A percentile compares a stretch with the other conserved stretches of the same genome.
These are phyloP conservation scores for Mercurialis annua DNA, from an alignment of 345 rosid species.

Conservation along the genomic window DNA sequence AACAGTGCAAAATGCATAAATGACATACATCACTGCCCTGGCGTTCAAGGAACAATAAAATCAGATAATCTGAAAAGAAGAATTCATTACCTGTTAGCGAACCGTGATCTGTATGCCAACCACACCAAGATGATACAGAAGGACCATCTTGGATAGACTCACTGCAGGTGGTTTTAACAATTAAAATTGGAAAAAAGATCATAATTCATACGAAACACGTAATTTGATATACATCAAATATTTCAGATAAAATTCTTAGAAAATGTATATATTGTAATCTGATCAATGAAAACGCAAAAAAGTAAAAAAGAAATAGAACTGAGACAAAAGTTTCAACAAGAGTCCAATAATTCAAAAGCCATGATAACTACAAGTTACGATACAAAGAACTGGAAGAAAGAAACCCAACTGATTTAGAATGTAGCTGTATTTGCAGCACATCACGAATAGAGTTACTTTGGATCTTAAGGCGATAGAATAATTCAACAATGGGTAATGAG, in stretches of 20 bases:
- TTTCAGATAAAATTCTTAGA: neutral
- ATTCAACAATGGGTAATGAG: neutral
- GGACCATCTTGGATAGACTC: constrained; percentile 39
- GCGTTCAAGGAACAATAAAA: constrained; percentile 11
- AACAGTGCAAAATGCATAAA: too few species aligned
- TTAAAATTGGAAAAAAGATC: constrained; percentile 15
- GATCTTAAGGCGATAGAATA: neutral
- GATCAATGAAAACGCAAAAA: neutral
- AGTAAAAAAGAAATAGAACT: neutral
- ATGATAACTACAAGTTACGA: neutral
- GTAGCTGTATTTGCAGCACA: neutral
- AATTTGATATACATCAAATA: neutral
- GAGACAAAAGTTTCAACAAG: neutral
- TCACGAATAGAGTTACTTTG: neutral
- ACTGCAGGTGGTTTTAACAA: constrained; percentile 37
- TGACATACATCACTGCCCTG: neutral
- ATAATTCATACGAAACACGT: neutral
- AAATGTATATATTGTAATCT: neutral
- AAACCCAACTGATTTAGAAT: neutral
- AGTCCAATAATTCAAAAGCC: neutral
- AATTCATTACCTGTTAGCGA: constrained; percentile 62
- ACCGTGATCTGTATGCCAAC: constrained; percentile 95
- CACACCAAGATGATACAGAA: constrained; percentile 87
- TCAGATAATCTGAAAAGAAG: constrained; percentile 11
- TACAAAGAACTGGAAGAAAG: neutral